phyloP scores from a whole-genome alignment of 768 basidiomycete species.

The Filobasidium floriforme region DNA sequence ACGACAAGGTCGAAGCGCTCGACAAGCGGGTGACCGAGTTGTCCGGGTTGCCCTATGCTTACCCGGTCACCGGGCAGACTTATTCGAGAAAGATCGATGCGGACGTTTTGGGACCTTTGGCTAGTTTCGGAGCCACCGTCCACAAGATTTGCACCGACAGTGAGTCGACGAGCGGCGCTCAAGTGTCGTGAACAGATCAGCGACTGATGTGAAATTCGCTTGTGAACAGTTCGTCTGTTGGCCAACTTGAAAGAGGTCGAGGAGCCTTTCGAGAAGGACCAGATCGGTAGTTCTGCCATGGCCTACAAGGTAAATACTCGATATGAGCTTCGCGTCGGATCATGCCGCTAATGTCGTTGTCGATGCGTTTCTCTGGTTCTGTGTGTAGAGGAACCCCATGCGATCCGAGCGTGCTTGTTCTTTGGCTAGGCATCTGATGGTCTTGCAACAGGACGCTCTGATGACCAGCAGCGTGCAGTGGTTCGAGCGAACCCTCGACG shows the following conservation, averaged over 20 bases:
- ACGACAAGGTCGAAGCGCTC: constrained; percentile 85
- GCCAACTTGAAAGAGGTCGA: constrained; percentile 98
- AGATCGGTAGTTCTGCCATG: constrained; percentile 96
- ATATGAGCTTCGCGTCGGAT: neutral
- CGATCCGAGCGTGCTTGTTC: constrained; percentile 95
- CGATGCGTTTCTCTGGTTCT: neutral
- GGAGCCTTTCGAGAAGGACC: constrained; percentile 97
- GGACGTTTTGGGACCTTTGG: constrained; percentile 81
- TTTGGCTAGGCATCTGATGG: constrained; percentile 90
- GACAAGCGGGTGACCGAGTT: constrained; percentile 83
- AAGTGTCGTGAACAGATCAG: neutral
- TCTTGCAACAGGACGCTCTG: constrained; percentile 87
- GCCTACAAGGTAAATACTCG: constrained; percentile 64
- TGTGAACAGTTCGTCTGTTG: constrained; percentile 59
- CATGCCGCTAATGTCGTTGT: neutral
- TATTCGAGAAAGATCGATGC: constrained; percentile 97
- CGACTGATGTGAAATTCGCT: neutral
- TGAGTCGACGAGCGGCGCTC: constrained; percentile 27
- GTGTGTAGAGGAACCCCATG: constrained; percentile 77
- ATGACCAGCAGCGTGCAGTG: constrained; percentile 94
- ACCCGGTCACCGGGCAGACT: constrained; percentile 96
- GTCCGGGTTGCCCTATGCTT: constrained; percentile 85
- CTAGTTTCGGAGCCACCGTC: constrained; percentile 81
- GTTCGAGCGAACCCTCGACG: constrained; percentile 97
- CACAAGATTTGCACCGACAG: constrained; percentile 95